A percentile compares a stretch with the other conserved stretches of the same genome.
Conservation (phyloP, 345 rosid genomes). For the Clausena lansium region DNA sequence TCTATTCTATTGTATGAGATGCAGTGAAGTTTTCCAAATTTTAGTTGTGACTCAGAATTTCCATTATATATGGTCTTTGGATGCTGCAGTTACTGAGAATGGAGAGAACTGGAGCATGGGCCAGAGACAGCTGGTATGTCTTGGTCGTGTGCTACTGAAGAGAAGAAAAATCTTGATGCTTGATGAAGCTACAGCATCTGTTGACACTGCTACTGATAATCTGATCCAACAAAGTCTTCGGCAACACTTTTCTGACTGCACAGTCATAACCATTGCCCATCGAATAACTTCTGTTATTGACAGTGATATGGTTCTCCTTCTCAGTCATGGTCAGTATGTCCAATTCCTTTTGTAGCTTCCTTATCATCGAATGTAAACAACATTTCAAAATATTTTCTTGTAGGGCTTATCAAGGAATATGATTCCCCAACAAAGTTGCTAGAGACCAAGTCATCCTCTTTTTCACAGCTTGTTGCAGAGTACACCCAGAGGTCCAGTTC, state of each 20-base stretch:
- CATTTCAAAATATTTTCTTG: background rate
- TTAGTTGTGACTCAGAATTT: background rate
- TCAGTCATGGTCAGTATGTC: conserved; percentile 52
- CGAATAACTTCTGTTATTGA: conserved; percentile 83
- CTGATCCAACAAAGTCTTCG: conserved; percentile 69
- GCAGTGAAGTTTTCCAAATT: conserved; percentile 17
- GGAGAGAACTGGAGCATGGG: conserved; percentile 99
- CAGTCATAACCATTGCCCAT: conserved; percentile 80
- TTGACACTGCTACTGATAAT: conserved; percentile 82
- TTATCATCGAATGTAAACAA: background rate
- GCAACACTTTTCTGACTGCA: conserved; percentile 61
- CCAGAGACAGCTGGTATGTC: conserved; percentile 81
- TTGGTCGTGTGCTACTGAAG: conserved; percentile 76
- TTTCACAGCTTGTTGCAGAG: conserved; percentile 71
- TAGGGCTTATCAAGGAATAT: conserved; percentile 70
- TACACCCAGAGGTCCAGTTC: conserved; percentile 58
- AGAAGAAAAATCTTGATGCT: conserved; percentile 78
- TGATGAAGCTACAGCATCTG: conserved; percentile 91
- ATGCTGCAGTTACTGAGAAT: conserved; percentile 58
- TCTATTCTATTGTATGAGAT: background rate
- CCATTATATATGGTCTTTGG: background rate
- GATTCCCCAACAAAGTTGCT: conserved; percentile 62
- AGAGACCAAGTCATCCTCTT: conserved; percentile 60
- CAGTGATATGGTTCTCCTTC: conserved; percentile 78
- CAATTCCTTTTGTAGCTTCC: background rate